Percentiles rank a stretch among this genome's conserved stretches.
Evolutionary conservation across 257 asterid genomes (phyloP).

Genomic region (Solanum lycopersicoides): DNA sequence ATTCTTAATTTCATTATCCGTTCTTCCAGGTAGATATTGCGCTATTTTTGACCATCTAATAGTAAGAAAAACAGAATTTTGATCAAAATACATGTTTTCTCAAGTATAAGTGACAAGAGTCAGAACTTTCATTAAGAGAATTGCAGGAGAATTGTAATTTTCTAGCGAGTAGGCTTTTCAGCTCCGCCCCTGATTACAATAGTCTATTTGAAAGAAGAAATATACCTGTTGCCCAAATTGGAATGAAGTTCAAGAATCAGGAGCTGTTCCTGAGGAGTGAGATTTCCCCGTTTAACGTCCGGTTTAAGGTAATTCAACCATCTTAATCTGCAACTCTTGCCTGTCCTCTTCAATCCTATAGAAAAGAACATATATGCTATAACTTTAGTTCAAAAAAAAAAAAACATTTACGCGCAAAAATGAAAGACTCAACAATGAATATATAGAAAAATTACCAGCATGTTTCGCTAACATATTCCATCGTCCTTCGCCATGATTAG

Average conservation of each 20-base stretch:
- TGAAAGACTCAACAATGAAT: background rate
- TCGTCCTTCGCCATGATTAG: slow-evolving; percentile 30
- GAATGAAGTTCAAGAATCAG: slow-evolving; percentile 29
- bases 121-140: background rate
- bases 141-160: background rate
- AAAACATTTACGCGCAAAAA: background rate
- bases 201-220: background rate
- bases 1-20: slow-evolving; percentile 31
- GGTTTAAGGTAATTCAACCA: slow-evolving; percentile 39
- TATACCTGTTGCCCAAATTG: slow-evolving; percentile 30
- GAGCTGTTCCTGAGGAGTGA: slow-evolving; percentile 20
- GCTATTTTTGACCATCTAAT: slow-evolving; percentile 34
- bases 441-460: slow-evolving; percentile 9
- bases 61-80: background rate
- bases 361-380: background rate
- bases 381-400: background rate
- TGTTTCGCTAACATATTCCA: slow-evolving; percentile 25
- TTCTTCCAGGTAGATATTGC: slow-evolving; percentile 25
- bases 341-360: slow-evolving; percentile 27
- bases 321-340: slow-evolving; percentile 35
- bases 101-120: background rate
- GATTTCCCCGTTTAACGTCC: slow-evolving; percentile 32
- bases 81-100: background rate
- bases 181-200: background rate
- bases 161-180: background rate